Percentiles rank a stretch among this genome's conserved stretches.
phyloP scores from a whole-genome alignment of 2,329 filamentous ascomycete species.

The Onygenales sp. region DNA sequence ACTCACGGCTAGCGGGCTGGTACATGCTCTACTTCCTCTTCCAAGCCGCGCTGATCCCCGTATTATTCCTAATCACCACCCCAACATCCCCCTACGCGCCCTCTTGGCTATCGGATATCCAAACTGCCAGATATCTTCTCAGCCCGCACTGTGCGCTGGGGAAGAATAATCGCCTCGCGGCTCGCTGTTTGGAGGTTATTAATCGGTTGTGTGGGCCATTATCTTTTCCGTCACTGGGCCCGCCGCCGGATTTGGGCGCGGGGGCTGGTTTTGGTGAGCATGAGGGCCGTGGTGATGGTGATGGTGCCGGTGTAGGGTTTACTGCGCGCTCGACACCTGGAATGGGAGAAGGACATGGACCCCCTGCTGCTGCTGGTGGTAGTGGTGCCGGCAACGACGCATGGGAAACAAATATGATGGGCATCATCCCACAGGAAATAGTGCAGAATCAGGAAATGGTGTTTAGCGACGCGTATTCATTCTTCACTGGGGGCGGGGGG shows the following conservation, averaged over 20 bases:
- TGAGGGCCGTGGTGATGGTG: not conserved
- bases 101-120: constrained; percentile 1
- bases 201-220: not conserved
- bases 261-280: not conserved
- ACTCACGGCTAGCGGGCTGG: constrained; percentile 34
- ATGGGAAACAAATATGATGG: not conserved
- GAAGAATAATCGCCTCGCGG: constrained; percentile 1
- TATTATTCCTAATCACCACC: constrained; percentile 20
- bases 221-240: not conserved
- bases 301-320: not conserved
- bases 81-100: not conserved
- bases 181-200: constrained; percentile 1
- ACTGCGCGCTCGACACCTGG: not conserved
- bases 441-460: constrained; percentile 1
- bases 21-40: constrained; percentile 40
- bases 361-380: not conserved
- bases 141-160: not conserved
- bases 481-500: not conserved
- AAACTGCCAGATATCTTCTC: not conserved
- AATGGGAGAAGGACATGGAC: not conserved
- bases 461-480: constrained; percentile 1
- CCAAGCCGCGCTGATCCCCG: constrained; percentile 35
- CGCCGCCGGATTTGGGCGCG: not conserved
- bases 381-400: not conserved
- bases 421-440: not conserved